phyloP scores from a whole-genome alignment of 495 filamentous ascomycete genomes.

The Cairneyella variabilis region DNA sequence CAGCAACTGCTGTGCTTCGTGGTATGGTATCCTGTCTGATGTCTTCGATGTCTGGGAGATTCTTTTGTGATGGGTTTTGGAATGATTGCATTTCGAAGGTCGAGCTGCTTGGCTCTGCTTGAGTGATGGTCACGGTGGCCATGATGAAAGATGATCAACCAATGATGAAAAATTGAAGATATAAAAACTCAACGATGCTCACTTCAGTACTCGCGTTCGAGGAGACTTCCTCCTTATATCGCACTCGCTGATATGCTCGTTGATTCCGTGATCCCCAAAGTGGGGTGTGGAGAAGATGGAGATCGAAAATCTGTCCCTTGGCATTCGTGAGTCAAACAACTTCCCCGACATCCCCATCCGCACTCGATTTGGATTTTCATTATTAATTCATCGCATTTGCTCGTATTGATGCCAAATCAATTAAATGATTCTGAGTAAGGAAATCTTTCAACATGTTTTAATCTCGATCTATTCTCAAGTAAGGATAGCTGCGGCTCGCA shows the following conservation, averaged over 20 bases:
- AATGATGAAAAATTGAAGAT: not conserved
- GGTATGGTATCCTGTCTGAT: not conserved
- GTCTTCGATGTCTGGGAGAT: not conserved
- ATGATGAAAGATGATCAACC: not conserved
- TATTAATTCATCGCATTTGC: not conserved
- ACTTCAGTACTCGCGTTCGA: not conserved
- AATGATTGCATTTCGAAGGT: not conserved
- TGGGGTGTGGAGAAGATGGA: not conserved
- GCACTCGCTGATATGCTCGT: not conserved
- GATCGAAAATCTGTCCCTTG: constrained; percentile 1
- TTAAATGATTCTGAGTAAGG: not conserved
- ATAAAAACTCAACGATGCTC: no score
- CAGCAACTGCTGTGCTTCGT: constrained; percentile 12
- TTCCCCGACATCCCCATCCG: not conserved
- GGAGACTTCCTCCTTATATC: not conserved
- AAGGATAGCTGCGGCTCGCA: not conserved
- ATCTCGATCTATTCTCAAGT: not conserved
- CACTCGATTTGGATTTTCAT: not conserved
- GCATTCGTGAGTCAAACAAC: not conserved
- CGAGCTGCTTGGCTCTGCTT: not conserved
- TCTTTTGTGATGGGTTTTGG: not conserved
- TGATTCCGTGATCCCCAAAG: not conserved
- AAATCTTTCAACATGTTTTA: not conserved
- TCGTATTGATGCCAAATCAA: not conserved
- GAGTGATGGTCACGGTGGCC: not conserved